These are phyloP conservation scores for Moesziomyces parantarcticus DNA, from an alignment of 1,284 basidiomycete species.

Conservation along the genomic window DNA sequence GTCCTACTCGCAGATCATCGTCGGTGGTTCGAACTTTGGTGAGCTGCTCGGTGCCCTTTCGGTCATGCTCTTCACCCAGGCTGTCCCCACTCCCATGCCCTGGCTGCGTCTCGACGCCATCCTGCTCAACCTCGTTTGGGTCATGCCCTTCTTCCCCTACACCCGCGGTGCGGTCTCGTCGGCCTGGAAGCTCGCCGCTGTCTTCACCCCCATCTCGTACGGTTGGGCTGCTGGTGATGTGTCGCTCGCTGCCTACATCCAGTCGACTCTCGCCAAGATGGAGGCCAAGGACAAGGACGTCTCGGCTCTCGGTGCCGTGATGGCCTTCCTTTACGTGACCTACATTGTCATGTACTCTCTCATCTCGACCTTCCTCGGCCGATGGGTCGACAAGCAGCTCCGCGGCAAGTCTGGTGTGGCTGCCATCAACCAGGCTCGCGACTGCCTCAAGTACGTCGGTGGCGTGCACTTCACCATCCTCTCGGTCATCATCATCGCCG, in stretches of 20 bases:
- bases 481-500: slow-evolving; percentile 64
- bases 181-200: slow-evolving; percentile 63
- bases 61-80: slow-evolving; percentile 64
- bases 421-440: slow-evolving; percentile 48
- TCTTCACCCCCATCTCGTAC: slow-evolving; percentile 66
- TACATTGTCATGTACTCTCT: slow-evolving; percentile 66
- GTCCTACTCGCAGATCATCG: slow-evolving; percentile 66
- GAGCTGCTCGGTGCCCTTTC: slow-evolving; percentile 67
- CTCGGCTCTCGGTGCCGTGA: slow-evolving; percentile 68
- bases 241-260: slow-evolving; percentile 69
- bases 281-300: slow-evolving; percentile 66
- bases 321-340: slow-evolving; percentile 65
- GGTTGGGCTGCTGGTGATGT: slow-evolving; percentile 69
- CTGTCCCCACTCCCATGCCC: slow-evolving; percentile 66
- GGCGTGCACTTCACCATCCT: slow-evolving; percentile 68
- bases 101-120: slow-evolving; percentile 67
- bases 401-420: slow-evolving; percentile 28
- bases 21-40: slow-evolving; percentile 60
- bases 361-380: slow-evolving; percentile 67
- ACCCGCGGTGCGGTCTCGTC: slow-evolving; percentile 30
- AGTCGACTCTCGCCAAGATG: slow-evolving; percentile 65
- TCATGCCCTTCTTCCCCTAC: slow-evolving; percentile 65
- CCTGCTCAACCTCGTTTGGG: slow-evolving; percentile 68
- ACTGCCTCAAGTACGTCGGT: slow-evolving; percentile 61
- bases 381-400: slow-evolving; percentile 65